A percentile compares a stretch with the other conserved stretches of the same genome.
Evolutionary conservation across 495 filamentous ascomycete species (phyloP).

Genomic region (Penicillium cosmopolitanum): DNA sequence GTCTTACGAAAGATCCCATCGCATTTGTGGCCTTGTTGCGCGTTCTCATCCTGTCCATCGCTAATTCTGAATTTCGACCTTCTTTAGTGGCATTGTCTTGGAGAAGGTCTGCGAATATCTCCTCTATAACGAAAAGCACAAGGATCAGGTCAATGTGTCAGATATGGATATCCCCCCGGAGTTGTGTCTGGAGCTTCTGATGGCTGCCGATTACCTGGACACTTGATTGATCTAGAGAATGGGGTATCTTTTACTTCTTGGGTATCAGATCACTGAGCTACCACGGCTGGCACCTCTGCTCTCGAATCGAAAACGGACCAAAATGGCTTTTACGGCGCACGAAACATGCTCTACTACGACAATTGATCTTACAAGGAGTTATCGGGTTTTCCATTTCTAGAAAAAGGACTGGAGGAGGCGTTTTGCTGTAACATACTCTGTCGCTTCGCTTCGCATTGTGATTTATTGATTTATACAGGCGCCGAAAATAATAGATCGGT

Average conservation of each 20-base stretch:
- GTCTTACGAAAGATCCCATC: neutral
- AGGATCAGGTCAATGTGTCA: slow-evolving; percentile 72
- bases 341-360: too few relatives aligned
- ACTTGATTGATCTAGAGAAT: slow-evolving; percentile 27
- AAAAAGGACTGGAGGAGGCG: neutral
- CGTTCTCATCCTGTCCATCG: neutral
- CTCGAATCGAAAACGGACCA: too few relatives aligned
- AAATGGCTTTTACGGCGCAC: too few relatives aligned
- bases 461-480: neutral
- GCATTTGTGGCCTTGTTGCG: neutral
- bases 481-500: neutral
- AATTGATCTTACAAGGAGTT: neutral
- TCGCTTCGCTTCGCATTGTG: neutral
- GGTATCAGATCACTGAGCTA: too few relatives aligned
- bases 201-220: slow-evolving; percentile 78
- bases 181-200: slow-evolving; percentile 77
- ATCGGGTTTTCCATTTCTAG: neutral
- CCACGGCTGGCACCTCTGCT: too few relatives aligned
- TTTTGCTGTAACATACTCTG: neutral
- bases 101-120: slow-evolving; percentile 94
- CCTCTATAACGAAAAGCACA: slow-evolving; percentile 84
- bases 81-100: slow-evolving; percentile 71
- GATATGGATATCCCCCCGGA: slow-evolving; percentile 88
- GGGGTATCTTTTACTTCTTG: too few relatives aligned
- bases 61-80: slow-evolving; percentile 8